phyloP scores from a whole-genome alignment of 177 flowering plant genomes.

The Tripterygium wilfordii region DNA sequence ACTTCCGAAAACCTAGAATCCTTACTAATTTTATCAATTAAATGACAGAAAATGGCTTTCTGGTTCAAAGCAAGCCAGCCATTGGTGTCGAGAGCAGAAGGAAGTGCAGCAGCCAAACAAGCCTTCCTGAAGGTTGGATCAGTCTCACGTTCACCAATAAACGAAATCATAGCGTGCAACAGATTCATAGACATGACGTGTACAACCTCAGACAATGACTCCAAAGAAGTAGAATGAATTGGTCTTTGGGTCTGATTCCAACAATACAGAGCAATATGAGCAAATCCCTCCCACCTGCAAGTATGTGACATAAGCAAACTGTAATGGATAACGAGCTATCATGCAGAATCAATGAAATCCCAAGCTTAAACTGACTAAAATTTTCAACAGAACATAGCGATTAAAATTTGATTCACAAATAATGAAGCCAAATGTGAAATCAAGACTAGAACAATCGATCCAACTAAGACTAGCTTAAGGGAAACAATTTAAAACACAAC shows the following conservation, averaged over 20 bases:
- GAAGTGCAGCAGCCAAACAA: constrained; percentile 55
- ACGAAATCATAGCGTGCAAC: constrained; percentile 52
- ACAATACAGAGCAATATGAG: constrained; percentile 52
- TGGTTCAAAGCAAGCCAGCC: constrained; percentile 26
- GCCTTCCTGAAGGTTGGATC: constrained; percentile 55
- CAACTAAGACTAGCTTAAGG: too few relatives aligned
- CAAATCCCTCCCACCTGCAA: constrained; percentile 67
- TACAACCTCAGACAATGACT: constrained; percentile 13
- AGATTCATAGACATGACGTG: constrained; percentile 23
- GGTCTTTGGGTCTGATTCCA: constrained; percentile 37
- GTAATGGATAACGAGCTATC: too few relatives aligned
- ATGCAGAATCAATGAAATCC: too few relatives aligned
- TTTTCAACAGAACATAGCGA: too few relatives aligned
- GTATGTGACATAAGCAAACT: neutral
- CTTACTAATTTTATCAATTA: constrained; percentile 28
- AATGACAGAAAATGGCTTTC: constrained; percentile 28
- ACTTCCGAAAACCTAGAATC: constrained; percentile 35
- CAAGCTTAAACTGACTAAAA: too few relatives aligned
- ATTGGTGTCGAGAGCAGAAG: constrained; percentile 14
- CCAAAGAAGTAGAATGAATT: neutral
- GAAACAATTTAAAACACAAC: too few relatives aligned
- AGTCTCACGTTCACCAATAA: constrained; percentile 34
- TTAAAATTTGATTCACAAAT: too few relatives aligned
- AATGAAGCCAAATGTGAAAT: too few relatives aligned
- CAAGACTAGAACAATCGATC: too few relatives aligned